Base-by-base conservation (phyloP, 108 stramenopile genomes). In the Cyclotella choctawhatcheeana region DNA sequence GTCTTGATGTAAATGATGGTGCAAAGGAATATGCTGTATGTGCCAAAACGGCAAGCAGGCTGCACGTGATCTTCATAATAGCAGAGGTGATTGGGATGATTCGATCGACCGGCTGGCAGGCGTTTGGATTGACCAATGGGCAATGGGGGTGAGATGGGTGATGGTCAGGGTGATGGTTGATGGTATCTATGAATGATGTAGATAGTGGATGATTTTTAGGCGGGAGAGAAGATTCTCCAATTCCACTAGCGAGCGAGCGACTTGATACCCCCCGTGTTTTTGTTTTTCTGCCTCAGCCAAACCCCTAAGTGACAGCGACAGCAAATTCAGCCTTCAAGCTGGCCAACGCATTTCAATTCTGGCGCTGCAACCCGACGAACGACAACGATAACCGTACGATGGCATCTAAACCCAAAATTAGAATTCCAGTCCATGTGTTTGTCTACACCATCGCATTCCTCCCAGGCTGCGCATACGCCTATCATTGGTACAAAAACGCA, bases 401-500 rank as follows among this genome's bases (percentile, higher is more conserved):
- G 59, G 10, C 76, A 26, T 58, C 83, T 1, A 84, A 80, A 55
- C 76, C 82, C 17, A 67, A 58, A 32, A 68, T 85, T 60, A 60
- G 64, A 53, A 83, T 86, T 20, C 85, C 85, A 2, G 69, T 80
- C 0, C 85, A 86, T 50, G 82, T 86, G 13, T 75, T 82, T 52
- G 82, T 67, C 12, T 86, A 79, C 51, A 61, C 63, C n/a, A 29
- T 86, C 22, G 71, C 63, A 5, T 76, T 83, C 37, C 34, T 77
- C 5, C 85, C 85, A 12, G 74, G 69, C 43, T 29, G 75, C 0
- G 47, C 58, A 26, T 86, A 79, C 59, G 82, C 82, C 7, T 77
- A 77, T 60, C 61, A 82, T 44, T 82, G 77, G 77, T 71, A 82
- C 50, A 73, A 77, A 63, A 78, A 82, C 65, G 56, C 71, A 5